phyloP scores from a whole-genome alignment of 768 basidiomycete species.

The Mycena rosella region DNA sequence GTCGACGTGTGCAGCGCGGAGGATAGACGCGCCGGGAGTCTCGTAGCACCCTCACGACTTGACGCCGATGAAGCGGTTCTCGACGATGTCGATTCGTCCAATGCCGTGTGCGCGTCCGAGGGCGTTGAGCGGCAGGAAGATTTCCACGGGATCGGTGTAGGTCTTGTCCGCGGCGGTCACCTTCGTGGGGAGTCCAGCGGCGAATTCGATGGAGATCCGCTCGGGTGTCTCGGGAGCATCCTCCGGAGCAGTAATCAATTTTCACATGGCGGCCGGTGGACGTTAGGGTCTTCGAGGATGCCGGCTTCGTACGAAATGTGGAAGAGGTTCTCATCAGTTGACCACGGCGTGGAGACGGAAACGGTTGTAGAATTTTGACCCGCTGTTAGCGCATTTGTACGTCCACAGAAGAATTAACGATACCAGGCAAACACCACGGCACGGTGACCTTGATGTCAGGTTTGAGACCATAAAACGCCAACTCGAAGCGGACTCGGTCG shows the following conservation, averaged over 20 bases:
- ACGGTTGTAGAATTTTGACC: slow-evolving; percentile 94
- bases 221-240: slow-evolving; percentile 85
- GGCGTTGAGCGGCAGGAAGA: too few species aligned
- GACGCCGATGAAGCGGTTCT: too few species aligned
- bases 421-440: slow-evolving; percentile 96
- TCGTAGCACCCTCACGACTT: too few species aligned
- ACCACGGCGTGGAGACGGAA: slow-evolving; percentile 99
- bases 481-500: slow-evolving; percentile 99
- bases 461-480: slow-evolving; percentile 98
- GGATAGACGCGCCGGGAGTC: too few species aligned
- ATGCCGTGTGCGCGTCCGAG: too few species aligned
- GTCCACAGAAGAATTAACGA: slow-evolving; percentile 25
- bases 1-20: too few species aligned
- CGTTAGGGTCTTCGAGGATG: slow-evolving; percentile 97
- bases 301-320: slow-evolving; percentile 99
- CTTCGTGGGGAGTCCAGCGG: too few species aligned
- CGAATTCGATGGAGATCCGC: slow-evolving; percentile 55
- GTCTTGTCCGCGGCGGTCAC: too few species aligned
- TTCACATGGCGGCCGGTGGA: slow-evolving; percentile 99
- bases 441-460: slow-evolving; percentile 99
- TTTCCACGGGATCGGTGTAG: too few species aligned
- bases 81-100: too few species aligned
- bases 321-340: slow-evolving; percentile 99
- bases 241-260: slow-evolving; percentile 89
- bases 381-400: slow-evolving; percentile 2